Evolutionary conservation across 2,329 filamentous ascomycete genomes (phyloP).

Genomic region (Colletotrichum sp.): DNA sequence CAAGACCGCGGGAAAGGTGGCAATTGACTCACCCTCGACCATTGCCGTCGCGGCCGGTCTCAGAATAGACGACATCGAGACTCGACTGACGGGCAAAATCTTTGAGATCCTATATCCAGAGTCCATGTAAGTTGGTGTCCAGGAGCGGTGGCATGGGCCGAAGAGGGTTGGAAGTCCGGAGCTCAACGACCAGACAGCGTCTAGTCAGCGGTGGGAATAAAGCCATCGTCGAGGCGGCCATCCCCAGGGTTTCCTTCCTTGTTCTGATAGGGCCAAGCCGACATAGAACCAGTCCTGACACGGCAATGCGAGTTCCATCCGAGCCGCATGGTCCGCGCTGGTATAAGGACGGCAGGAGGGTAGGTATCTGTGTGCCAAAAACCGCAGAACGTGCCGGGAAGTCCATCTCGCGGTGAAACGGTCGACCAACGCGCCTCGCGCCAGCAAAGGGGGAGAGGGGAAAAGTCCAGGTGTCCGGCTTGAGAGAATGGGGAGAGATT

Average conservation of each 20-base stretch:
- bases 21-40: slow-evolving; percentile 78
- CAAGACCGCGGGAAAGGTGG: neutral
- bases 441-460: slow-evolving; percentile 23
- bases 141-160: slow-evolving; percentile 21
- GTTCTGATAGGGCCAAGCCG: neutral
- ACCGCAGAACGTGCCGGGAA: neutral
- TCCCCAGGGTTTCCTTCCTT: slow-evolving; percentile 17
- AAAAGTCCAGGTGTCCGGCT: slow-evolving; percentile 45
- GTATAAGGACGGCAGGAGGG: neutral
- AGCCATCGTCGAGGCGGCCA: slow-evolving; percentile 4
- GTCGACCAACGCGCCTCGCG: slow-evolving; percentile 11
- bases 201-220: neutral
- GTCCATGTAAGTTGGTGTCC: slow-evolving; percentile 75
- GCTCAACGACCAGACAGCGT: neutral
- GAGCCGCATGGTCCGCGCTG: neutral
- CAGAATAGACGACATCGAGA: slow-evolving; percentile 97
- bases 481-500: slow-evolving; percentile 63
- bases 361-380: neutral
- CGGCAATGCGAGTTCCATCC: slow-evolving; percentile 17
- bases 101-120: slow-evolving; percentile 95
- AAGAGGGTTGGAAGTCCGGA: slow-evolving; percentile 12
- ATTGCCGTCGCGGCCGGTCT: slow-evolving; percentile 90
- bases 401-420: neutral
- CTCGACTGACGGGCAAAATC: slow-evolving; percentile 98
- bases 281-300: slow-evolving; percentile 21